A percentile compares a stretch with the other conserved stretches of the same genome.
Evolutionary conservation across 331 rosid species (phyloP).

Genomic region (Prunus yedoensis): DNA sequence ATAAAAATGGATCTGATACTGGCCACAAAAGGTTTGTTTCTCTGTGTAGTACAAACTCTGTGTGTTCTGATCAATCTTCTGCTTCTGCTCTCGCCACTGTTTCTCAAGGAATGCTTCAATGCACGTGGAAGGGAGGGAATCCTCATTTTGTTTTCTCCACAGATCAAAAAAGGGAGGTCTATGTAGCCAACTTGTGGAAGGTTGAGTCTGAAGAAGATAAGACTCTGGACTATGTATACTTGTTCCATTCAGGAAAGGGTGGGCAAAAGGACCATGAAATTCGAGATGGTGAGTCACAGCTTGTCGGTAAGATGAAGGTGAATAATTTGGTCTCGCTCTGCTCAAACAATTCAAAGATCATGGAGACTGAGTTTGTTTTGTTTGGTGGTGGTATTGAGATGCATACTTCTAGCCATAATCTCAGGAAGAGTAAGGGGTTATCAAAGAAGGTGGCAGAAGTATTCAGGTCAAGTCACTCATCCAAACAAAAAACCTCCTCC

Average conservation of each 20-base stretch:
- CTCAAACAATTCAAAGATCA: constrained; percentile 46
- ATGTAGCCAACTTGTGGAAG: constrained; percentile 59
- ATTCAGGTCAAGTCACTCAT: constrained; percentile 53
- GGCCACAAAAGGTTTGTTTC: constrained; percentile 49
- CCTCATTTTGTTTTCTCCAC: constrained; percentile 80
- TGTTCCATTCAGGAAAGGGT: constrained; percentile 65
- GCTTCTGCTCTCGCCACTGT: constrained; percentile 37
- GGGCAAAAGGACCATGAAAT: constrained; percentile 47
- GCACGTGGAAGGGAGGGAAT: constrained; percentile 75
- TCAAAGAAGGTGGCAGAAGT: constrained; percentile 62
- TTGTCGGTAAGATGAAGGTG: constrained; percentile 84
- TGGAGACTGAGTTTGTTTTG: constrained; percentile 72
- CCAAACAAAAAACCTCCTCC: constrained; percentile 52
- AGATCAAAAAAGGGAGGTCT: constrained; percentile 74
- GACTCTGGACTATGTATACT: constrained; percentile 57
- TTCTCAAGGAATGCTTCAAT: constrained; percentile 91
- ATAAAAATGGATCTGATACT: constrained; percentile 36
- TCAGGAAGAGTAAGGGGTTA: constrained; percentile 61
- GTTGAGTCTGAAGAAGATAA: constrained; percentile 42
- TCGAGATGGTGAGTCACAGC: constrained; percentile 37
- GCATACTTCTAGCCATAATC: constrained; percentile 40
- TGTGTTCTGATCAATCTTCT: constrained; percentile 49
- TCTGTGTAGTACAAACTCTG: constrained; percentile 58
- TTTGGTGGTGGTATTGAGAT: constrained; percentile 55
- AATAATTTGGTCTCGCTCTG: constrained; percentile 62